phyloP scores from a whole-genome alignment of 768 basidiomycete genomes.

The Hydnum rufescens region DNA sequence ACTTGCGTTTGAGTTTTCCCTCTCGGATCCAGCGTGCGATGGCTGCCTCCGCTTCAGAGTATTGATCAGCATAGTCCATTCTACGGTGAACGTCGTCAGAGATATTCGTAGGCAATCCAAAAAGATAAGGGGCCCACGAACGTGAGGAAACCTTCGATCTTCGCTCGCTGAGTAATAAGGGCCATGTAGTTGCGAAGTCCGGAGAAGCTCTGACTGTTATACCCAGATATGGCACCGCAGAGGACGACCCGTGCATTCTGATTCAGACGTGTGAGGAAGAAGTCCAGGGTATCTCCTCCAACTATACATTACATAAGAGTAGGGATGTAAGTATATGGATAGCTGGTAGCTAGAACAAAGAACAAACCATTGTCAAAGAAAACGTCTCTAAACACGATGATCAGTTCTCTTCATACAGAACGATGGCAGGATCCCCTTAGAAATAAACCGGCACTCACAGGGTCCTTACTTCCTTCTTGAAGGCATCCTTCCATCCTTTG shows the following conservation, averaged over 20 bases:
- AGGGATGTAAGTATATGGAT: background rate
- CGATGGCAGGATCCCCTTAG: background rate
- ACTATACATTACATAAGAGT: constrained; percentile 12
- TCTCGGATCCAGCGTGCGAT: constrained; percentile 37
- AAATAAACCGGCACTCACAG: constrained; percentile 16
- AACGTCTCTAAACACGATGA: constrained; percentile 27
- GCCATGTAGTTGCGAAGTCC: constrained; percentile 14
- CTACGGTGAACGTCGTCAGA: constrained; percentile 20
- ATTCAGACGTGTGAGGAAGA: constrained; percentile 55
- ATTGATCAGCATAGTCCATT: constrained; percentile 52
- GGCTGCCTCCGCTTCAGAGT: constrained; percentile 34
- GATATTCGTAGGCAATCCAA: background rate
- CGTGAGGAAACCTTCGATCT: constrained; percentile 71
- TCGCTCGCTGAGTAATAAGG: constrained; percentile 60
- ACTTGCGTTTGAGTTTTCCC: constrained; percentile 60
- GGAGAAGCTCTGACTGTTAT: constrained; percentile 30
- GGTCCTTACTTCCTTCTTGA: constrained; percentile 50
- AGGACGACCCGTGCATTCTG: constrained; percentile 56
- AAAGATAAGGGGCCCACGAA: constrained; percentile 13
- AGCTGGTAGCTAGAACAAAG: constrained; percentile 18
- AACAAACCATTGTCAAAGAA: constrained; percentile 50
- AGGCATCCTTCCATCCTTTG: constrained; percentile 43
- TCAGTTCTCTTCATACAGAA: background rate
- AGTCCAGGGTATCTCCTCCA: constrained; percentile 58
- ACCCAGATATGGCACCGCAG: constrained; percentile 78